Conservation (phyloP, 495 filamentous ascomycete species). For the Xylaria flabelliformis region DNA sequence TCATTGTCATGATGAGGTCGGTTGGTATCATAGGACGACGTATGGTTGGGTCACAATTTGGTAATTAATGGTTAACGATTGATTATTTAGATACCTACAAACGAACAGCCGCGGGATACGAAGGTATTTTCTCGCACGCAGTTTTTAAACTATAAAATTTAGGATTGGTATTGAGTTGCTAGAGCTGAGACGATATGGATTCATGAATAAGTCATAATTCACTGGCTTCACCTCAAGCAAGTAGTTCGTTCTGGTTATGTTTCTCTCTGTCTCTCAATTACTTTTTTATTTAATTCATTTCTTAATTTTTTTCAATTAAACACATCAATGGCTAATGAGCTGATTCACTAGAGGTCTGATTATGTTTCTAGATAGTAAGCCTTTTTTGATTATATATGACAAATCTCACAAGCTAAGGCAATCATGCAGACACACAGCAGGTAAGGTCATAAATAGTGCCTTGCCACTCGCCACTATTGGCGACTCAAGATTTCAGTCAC, state of each 20-base stretch:
- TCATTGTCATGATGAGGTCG: background rate
- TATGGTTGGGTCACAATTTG: background rate
- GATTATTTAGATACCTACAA: background rate
- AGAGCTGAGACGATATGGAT: background rate
- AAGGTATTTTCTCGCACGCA: too few species aligned
- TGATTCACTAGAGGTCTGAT: background rate
- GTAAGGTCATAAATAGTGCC: conserved; percentile 2
- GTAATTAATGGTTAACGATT: background rate
- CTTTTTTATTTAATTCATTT: too few species aligned
- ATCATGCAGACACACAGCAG: background rate
- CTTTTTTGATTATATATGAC: background rate
- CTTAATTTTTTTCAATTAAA: background rate
- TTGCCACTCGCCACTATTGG: conserved; percentile 10
- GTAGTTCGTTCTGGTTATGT: too few species aligned
- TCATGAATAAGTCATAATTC: background rate
- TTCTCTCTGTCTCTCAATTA: too few species aligned
- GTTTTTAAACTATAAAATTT: background rate
- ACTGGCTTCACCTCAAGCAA: background rate
- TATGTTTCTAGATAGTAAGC: background rate
- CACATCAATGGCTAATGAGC: background rate
- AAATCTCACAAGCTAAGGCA: background rate
- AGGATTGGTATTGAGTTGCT: background rate
- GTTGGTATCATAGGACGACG: background rate
- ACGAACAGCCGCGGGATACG: background rate
- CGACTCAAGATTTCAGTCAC: background rate